A percentile compares a stretch with the other conserved stretches of the same genome.
Evolutionary conservation across 495 filamentous ascomycete species (phyloP).

Genomic region (Penicillium paxilli): DNA sequence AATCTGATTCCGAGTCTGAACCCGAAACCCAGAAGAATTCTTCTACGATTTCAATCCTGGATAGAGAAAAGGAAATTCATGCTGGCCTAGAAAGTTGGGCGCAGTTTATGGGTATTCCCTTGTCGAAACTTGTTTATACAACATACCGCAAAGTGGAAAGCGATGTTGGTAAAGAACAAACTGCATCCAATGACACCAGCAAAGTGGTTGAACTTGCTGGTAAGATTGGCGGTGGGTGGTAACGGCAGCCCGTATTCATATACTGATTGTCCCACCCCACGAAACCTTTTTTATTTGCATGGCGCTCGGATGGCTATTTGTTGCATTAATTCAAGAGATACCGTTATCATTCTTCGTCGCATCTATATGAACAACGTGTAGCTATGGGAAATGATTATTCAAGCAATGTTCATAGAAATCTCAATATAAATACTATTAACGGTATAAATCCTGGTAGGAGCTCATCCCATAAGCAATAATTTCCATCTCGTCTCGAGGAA

Average conservation of each 20-base stretch:
- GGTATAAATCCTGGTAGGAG: not conserved
- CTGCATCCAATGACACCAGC: slow-evolving; percentile 60
- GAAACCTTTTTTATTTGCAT: slow-evolving; percentile 14
- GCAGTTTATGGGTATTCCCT: slow-evolving; percentile 61
- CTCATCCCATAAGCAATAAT: no score
- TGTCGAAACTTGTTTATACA: slow-evolving; percentile 77
- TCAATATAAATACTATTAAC: not conserved
- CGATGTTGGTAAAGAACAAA: slow-evolving; percentile 80
- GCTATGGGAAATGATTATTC: not conserved
- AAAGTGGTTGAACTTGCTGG: slow-evolving; percentile 86
- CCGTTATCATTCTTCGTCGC: not conserved
- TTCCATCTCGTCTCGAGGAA: no score
- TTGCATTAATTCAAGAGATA: slow-evolving; percentile 22
- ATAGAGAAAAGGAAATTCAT: slow-evolving; percentile 43
- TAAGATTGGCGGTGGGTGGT: slow-evolving; percentile 95
- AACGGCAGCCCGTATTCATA: no score
- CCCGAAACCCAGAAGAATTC: slow-evolving; percentile 7
- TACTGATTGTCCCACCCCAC: not conserved
- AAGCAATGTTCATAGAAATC: not conserved
- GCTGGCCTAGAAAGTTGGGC: slow-evolving; percentile 73
- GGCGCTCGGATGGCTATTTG: slow-evolving; percentile 10
- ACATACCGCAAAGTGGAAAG: slow-evolving; percentile 90
- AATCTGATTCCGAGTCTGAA: slow-evolving; percentile 52
- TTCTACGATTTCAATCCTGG: slow-evolving; percentile 19
- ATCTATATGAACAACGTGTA: not conserved